Evolutionary conservation across 1,284 basidiomycete species (phyloP).

Genomic region (Exobasidium rhododendri): DNA sequence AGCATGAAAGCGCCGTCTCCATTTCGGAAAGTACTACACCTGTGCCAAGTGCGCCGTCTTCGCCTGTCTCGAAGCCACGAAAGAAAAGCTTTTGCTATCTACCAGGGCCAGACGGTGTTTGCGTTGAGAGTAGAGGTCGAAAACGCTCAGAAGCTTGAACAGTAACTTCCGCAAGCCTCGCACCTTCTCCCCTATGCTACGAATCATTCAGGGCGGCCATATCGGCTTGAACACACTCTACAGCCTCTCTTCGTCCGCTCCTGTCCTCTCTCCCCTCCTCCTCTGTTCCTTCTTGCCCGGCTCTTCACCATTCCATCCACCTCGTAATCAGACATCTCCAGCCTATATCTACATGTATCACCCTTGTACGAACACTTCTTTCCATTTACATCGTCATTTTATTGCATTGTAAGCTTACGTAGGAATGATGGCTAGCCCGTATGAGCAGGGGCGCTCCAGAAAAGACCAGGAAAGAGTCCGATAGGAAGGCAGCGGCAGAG

Average conservation of each 20-base stretch:
- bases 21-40: neutral
- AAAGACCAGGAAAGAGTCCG: too few relatives aligned
- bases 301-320: neutral
- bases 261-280: neutral
- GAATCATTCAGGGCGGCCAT: too few relatives aligned
- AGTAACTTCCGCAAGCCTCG: neutral
- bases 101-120: constrained; percentile 12
- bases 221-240: neutral
- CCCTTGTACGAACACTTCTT: too few relatives aligned
- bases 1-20: neutral
- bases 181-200: neutral
- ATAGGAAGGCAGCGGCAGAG: too few relatives aligned
- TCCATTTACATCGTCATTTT: too few relatives aligned
- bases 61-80: neutral
- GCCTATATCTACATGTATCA: neutral
- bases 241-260: neutral
- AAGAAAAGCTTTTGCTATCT: neutral
- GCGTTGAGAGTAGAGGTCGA: constrained; percentile 1
- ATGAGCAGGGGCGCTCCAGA: too few relatives aligned
- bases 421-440: too few relatives aligned
- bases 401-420: too few relatives aligned
- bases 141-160: constrained; percentile 4
- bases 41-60: constrained; percentile 4
- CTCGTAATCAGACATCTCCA: too few relatives aligned
- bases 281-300: neutral